These are phyloP conservation scores for Bacidia gigantensis DNA, from an alignment of 495 filamentous ascomycete genomes.

Conservation along the genomic window DNA sequence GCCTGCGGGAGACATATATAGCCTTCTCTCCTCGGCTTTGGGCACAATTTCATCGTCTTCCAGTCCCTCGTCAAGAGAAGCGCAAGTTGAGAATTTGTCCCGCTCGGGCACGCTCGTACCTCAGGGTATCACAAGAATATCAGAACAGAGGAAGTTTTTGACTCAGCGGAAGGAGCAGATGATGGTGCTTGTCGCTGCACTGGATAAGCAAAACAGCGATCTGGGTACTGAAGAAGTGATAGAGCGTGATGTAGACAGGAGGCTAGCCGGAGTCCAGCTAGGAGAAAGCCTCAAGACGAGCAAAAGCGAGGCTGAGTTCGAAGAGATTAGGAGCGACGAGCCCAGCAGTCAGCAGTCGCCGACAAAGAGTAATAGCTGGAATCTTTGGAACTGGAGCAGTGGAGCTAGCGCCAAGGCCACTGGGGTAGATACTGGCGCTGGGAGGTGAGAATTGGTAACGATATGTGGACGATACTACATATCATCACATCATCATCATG, in stretches of 20 bases:
- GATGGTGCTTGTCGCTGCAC: conserved; percentile 51
- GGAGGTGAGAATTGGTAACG: not conserved
- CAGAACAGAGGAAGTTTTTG: conserved; percentile 57
- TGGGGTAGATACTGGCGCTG: conserved; percentile 7
- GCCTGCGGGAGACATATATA: conserved; percentile 53
- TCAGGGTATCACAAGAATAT: conserved; percentile 40
- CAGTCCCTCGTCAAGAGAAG: conserved; percentile 31
- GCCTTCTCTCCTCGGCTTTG: conserved; percentile 58
- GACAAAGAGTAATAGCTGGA: conserved; percentile 32
- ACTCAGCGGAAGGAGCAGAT: conserved; percentile 60
- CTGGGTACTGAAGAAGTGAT: conserved; percentile 24
- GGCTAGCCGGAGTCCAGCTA: conserved; percentile 27
- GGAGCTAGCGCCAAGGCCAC: conserved; percentile 8
- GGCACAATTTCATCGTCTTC: conserved; percentile 30
- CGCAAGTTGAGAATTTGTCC: conserved; percentile 38
- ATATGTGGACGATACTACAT: too few species aligned
- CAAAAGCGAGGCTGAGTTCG: conserved; percentile 65
- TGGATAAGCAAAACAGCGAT: conserved; percentile 56
- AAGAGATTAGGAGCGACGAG: conserved; percentile 49
- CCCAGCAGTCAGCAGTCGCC: conserved; percentile 24
- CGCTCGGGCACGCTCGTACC: conserved; percentile 54
- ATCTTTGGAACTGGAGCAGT: conserved; percentile 44
- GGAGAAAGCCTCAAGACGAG: conserved; percentile 49
- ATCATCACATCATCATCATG: too few species aligned
- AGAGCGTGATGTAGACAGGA: conserved; percentile 29